Percentiles rank a stretch among this genome's conserved stretches.
Conservation (phyloP, 2,329 filamentous ascomycete species). For the Periconia sp. region DNA sequence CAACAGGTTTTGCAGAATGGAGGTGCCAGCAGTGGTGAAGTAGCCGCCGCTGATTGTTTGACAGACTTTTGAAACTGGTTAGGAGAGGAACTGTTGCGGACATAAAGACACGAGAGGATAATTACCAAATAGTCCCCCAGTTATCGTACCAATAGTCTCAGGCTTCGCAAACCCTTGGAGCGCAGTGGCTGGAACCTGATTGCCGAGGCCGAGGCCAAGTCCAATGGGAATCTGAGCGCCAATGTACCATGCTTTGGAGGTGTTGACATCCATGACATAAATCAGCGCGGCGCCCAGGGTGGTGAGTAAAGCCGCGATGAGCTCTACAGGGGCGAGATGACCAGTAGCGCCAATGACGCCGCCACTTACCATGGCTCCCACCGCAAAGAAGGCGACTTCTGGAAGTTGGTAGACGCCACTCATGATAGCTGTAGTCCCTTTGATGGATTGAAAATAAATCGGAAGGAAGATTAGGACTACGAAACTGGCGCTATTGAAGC, state of each 20-base stretch:
- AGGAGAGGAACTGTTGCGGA: neutral
- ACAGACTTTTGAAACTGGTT: constrained; percentile 20
- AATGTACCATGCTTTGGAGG: constrained; percentile 39
- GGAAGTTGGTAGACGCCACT: constrained; percentile 48
- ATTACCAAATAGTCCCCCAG: constrained; percentile 5
- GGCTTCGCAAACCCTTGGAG: constrained; percentile 4
- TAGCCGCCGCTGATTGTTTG: constrained; percentile 21
- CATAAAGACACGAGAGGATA: neutral
- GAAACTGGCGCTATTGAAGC: constrained; percentile 17
- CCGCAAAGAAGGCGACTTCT: constrained; percentile 32
- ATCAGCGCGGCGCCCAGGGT: constrained; percentile 44
- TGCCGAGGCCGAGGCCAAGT: constrained; percentile 24
- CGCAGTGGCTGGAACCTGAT: constrained; percentile 30
- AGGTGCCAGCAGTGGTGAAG: constrained; percentile 20
- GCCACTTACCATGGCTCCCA: constrained; percentile 16
- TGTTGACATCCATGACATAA: constrained; percentile 40
- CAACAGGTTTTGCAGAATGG: constrained; percentile 19
- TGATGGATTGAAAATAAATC: constrained; percentile 52
- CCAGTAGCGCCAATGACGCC: constrained; percentile 27
- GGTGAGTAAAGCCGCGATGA: constrained; percentile 27
- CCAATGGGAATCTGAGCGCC: constrained; percentile 25
- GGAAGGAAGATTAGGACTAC: constrained; percentile 48
- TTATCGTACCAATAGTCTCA: neutral
- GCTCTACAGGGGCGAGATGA: constrained; percentile 37
- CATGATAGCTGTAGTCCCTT: constrained; percentile 33